Conservation (phyloP, 345 rosid genomes). For the Eucalyptus albens region DNA sequence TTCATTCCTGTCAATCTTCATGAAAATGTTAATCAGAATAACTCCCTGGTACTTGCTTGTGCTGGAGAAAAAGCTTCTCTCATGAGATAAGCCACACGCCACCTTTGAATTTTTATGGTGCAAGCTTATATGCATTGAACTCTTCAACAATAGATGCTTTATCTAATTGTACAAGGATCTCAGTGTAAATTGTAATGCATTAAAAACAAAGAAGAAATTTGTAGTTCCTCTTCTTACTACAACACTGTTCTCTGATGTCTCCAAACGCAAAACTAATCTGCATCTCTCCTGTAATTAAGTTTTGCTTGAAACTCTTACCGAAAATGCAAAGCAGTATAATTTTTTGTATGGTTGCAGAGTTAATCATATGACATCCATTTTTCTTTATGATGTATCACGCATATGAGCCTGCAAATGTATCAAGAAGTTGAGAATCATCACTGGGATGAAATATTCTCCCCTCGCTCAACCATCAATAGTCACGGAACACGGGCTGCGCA, state of each 20-base stretch:
- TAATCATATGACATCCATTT: neutral
- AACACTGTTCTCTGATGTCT: neutral
- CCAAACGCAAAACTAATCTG: neutral
- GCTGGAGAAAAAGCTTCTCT: neutral
- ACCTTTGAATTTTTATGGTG: neutral
- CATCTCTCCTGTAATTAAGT: neutral
- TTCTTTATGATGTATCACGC: neutral
- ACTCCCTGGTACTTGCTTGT: neutral
- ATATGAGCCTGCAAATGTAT: neutral
- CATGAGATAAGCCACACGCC: neutral
- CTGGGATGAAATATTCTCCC: neutral
- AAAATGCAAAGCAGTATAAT: neutral
- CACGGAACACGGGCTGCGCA: constrained; percentile 49
- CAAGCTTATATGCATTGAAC: neutral
- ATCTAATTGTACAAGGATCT: neutral
- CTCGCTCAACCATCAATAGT: constrained; percentile 1
- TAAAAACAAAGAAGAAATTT: neutral
- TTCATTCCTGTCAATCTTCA: neutral
- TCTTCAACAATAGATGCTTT: neutral
- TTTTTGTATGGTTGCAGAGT: neutral
- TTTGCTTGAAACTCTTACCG: neutral
- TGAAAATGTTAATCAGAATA: neutral
- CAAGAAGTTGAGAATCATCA: neutral
- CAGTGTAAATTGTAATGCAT: neutral
- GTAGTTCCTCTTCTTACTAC: neutral